Conservation (phyloP, 305 asterid species). For the Fraxinus paxiana region DNA sequence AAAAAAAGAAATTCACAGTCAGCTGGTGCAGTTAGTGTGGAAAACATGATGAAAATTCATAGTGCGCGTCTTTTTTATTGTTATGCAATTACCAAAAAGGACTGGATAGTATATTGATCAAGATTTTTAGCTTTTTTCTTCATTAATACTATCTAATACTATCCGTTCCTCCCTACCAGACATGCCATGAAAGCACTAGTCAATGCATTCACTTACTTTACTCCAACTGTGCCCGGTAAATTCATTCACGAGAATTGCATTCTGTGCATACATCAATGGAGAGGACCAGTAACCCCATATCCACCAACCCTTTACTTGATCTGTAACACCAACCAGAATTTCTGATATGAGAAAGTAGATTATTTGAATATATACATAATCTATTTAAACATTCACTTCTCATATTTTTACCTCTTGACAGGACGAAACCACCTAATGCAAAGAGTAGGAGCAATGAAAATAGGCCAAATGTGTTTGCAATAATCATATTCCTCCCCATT, state of each 20-base stretch:
- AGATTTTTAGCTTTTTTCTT: background rate
- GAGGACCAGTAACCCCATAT: slow-evolving; percentile 75
- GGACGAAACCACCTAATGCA: slow-evolving; percentile 62
- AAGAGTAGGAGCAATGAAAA: slow-evolving; percentile 55
- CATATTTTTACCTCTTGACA: slow-evolving; percentile 47
- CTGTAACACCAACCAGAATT: slow-evolving; percentile 32
- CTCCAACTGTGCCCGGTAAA: slow-evolving; percentile 63
- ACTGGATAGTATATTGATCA: background rate
- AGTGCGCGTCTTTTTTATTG: background rate
- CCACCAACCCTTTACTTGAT: slow-evolving; percentile 63
- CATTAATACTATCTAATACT: background rate
- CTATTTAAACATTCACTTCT: background rate
- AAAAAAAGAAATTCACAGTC: background rate
- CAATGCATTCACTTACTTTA: slow-evolving; percentile 35
- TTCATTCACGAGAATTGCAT: slow-evolving; percentile 61
- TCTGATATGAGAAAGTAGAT: slow-evolving; percentile 13
- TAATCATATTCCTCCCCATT: slow-evolving; percentile 56
- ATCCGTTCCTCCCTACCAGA: background rate
- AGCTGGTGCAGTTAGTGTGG: slow-evolving; percentile 1
- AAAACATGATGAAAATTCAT: background rate
- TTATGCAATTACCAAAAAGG: background rate
- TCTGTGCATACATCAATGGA: slow-evolving; percentile 69
- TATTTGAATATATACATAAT: background rate
- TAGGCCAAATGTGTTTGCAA: slow-evolving; percentile 70
- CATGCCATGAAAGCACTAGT: background rate